Conservation (phyloP, 805 yeast genomes). For the Candida golubevii region DNA sequence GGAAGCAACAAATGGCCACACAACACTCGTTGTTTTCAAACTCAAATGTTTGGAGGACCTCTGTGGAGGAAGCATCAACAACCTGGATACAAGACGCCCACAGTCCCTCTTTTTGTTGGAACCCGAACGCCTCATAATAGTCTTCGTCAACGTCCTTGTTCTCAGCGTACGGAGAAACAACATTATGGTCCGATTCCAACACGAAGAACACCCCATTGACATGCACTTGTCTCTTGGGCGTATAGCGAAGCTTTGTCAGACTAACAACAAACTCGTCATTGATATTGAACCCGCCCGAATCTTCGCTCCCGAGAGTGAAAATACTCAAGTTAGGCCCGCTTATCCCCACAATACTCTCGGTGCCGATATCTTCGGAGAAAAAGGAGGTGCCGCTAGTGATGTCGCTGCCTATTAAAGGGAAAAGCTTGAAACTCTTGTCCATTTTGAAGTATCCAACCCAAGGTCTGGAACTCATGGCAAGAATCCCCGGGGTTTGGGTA, state of each 20-base stretch:
- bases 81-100: slow-evolving; percentile 58
- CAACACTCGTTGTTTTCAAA: slow-evolving; percentile 41
- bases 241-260: slow-evolving; percentile 42
- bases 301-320: slow-evolving; percentile 45
- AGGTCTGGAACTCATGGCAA: slow-evolving; percentile 51
- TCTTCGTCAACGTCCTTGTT: slow-evolving; percentile 26
- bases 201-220: slow-evolving; percentile 26
- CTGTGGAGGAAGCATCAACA: slow-evolving; percentile 30
- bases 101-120: slow-evolving; percentile 19
- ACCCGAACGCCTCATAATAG: slow-evolving; percentile 45
- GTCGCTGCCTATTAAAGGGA: slow-evolving; percentile 44
- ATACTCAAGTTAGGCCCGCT: slow-evolving; percentile 50
- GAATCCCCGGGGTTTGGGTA: slow-evolving; percentile 28
- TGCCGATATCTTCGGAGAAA: slow-evolving; percentile 55
- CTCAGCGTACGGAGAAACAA: slow-evolving; percentile 25
- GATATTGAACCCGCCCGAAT: slow-evolving; percentile 22
- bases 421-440: slow-evolving; percentile 35
- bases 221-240: slow-evolving; percentile 44
- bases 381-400: slow-evolving; percentile 50
- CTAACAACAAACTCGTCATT: slow-evolving; percentile 25
- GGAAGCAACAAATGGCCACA: slow-evolving; percentile 32
- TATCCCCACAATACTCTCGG: slow-evolving; percentile 63
- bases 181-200: slow-evolving; percentile 43
- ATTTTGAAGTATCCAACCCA: slow-evolving; percentile 48
- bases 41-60: slow-evolving; percentile 42